These are phyloP conservation scores for Dittrichia graveolens DNA, from an alignment of 129 eudicot genomes.

Conservation along the genomic window DNA sequence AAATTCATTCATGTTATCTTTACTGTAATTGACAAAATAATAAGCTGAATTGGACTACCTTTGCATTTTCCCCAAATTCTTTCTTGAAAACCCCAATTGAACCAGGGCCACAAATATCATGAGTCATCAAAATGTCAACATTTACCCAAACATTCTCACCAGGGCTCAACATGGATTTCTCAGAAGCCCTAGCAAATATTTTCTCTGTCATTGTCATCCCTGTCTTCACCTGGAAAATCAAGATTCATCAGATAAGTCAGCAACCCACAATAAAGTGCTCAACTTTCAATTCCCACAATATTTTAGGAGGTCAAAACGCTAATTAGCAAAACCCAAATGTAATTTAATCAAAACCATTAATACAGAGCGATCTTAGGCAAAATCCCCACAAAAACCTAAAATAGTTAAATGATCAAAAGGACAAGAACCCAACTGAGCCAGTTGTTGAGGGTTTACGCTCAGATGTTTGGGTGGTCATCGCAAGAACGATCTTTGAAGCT, in stretches of 20 bases:
- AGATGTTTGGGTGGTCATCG: conserved; percentile 61
- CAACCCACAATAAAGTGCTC: not conserved
- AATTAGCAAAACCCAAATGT: too few species aligned
- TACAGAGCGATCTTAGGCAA: too few species aligned
- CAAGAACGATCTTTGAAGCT: conserved; percentile 47
- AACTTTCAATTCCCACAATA: not conserved
- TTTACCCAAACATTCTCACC: conserved; percentile 92
- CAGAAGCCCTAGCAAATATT: conserved; percentile 77
- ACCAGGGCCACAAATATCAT: conserved; percentile 91
- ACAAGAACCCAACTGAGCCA: conserved; percentile 65
- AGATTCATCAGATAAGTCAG: conserved; percentile 2
- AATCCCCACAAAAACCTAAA: not conserved
- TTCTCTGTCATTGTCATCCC: conserved; percentile 90
- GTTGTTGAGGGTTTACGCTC: conserved; percentile 67
- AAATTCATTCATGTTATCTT: not conserved
- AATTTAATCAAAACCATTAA: too few species aligned
- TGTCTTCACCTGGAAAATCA: conserved; percentile 55
- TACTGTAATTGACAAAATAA: not conserved
- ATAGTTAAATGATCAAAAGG: not conserved
- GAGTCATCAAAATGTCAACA: conserved; percentile 81
- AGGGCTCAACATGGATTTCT: conserved; percentile 57
- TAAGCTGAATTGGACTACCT: conserved; percentile 41
- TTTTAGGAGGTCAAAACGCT: not conserved
- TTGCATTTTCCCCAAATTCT: conserved; percentile 83
- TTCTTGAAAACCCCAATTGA: conserved; percentile 70